Conservation (phyloP, 257 asterid species). For the Forsythia suspensa region DNA sequence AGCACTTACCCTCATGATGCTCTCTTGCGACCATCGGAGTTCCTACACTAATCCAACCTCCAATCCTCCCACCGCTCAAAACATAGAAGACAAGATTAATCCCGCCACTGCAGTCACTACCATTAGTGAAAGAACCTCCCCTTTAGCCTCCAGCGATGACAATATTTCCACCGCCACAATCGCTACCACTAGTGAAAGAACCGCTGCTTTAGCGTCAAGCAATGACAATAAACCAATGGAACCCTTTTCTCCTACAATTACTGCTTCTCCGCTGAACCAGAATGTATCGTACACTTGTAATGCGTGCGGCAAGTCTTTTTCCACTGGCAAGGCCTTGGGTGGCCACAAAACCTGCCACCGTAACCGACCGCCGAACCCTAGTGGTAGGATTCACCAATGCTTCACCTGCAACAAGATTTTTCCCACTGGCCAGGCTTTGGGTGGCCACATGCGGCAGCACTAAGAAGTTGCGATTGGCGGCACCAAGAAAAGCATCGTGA, state of each 20-base stretch:
- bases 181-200: not conserved
- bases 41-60: not conserved
- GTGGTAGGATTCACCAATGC: conserved; percentile 69
- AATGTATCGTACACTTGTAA: conserved; percentile 35
- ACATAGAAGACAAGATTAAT: not conserved
- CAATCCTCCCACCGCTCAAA: not conserved
- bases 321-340: conserved; percentile 78
- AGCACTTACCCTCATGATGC: not conserved
- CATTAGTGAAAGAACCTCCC: too few species aligned
- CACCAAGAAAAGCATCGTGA: too few species aligned
- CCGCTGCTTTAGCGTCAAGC: not conserved
- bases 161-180: too few species aligned
- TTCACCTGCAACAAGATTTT: conserved; percentile 57
- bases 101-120: not conserved
- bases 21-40: not conserved
- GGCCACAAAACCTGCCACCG: conserved; percentile 96
- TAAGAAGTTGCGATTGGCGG: too few species aligned
- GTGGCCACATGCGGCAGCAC: too few species aligned
- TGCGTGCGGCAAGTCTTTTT: conserved; percentile 58
- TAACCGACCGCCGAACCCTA: too few species aligned
- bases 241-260: not conserved
- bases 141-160: not conserved
- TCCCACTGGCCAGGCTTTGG: conserved; percentile 85
- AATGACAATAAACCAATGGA: not conserved
- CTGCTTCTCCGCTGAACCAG: not conserved